phyloP scores from a whole-genome alignment of 1,284 basidiomycete species.

The Moniliophthora roreri region DNA sequence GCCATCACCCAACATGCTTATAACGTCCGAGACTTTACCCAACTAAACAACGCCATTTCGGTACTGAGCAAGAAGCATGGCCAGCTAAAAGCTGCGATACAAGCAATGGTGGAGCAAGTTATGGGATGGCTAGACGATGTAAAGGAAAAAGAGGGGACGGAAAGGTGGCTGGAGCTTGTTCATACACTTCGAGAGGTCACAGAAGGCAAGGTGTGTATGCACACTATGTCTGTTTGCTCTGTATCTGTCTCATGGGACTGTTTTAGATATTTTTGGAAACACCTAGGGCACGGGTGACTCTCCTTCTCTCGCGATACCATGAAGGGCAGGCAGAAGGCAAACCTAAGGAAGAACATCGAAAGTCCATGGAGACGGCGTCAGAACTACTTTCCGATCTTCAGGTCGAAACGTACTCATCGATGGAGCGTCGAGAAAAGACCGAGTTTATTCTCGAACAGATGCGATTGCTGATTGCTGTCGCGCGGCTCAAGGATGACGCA shows the following conservation, averaged over 20 bases:
- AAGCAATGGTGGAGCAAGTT: conserved; percentile 86
- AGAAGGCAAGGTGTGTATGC: conserved; percentile 82
- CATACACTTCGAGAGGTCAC: conserved; percentile 91
- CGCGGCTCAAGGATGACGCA: conserved; percentile 65
- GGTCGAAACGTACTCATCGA: conserved; percentile 98
- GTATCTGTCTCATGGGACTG: conserved; percentile 6
- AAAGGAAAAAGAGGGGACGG: conserved; percentile 62
- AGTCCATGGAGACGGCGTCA: conserved; percentile 79
- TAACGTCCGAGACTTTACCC: conserved; percentile 65
- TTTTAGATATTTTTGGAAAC: conserved; percentile 95
- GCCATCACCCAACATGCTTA: conserved; percentile 74
- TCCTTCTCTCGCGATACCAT: conserved; percentile 80
- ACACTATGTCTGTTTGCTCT: neutral
- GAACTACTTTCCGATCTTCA: conserved; percentile 94
- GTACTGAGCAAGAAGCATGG: conserved; percentile 95
- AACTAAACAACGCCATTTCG: conserved; percentile 75
- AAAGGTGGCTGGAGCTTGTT: conserved; percentile 85
- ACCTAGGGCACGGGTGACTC: conserved; percentile 91
- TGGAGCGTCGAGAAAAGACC: conserved; percentile 98
- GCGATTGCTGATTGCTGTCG: conserved; percentile 79
- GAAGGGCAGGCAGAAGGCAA: conserved; percentile 62
- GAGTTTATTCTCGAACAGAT: conserved; percentile 99
- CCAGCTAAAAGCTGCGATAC: conserved; percentile 89
- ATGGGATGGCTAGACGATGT: conserved; percentile 82
- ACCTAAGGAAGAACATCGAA: conserved; percentile 48